Percentiles rank a stretch among this genome's conserved stretches.
These are phyloP conservation scores for Macrophomina tecta DNA, from an alignment of 2,329 filamentous ascomycete species.

Conservation along the genomic window DNA sequence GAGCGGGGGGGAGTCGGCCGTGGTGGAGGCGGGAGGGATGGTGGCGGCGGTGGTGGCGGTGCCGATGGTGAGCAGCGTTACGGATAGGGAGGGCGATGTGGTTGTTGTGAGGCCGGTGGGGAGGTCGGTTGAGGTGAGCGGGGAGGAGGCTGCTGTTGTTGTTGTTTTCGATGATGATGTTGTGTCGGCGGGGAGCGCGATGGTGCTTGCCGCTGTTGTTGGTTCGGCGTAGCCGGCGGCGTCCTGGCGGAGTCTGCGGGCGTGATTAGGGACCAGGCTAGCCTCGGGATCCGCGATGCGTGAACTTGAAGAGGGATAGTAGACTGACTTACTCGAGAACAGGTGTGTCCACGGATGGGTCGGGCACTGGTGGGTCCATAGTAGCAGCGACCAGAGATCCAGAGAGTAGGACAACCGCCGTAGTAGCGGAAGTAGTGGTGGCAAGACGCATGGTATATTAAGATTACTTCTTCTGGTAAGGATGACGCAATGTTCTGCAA, in stretches of 20 bases:
- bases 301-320: too few relatives aligned
- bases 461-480: not conserved
- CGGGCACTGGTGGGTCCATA: not conserved
- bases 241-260: slow-evolving; percentile 11
- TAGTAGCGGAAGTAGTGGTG: not conserved
- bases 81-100: not conserved
- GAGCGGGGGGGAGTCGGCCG: not conserved
- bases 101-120: not conserved
- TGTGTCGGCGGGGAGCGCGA: not conserved
- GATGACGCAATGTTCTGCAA: too few relatives aligned
- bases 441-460: not conserved
- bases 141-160: not conserved
- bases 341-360: not conserved
- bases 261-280: too few relatives aligned
- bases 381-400: not conserved
- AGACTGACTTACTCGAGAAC: slow-evolving; percentile 11
- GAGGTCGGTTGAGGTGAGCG: not conserved
- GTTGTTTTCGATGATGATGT: not conserved
- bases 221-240: not conserved
- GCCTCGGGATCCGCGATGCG: too few relatives aligned
- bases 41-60: not conserved
- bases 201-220: too few relatives aligned
- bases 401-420: not conserved
- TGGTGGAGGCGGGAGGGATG: not conserved
- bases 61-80: not conserved